Percentiles rank a stretch among this genome's conserved stretches.
Conservation (phyloP, 371 early-diverging fungal genomes). For the Entomophthora muscae region DNA sequence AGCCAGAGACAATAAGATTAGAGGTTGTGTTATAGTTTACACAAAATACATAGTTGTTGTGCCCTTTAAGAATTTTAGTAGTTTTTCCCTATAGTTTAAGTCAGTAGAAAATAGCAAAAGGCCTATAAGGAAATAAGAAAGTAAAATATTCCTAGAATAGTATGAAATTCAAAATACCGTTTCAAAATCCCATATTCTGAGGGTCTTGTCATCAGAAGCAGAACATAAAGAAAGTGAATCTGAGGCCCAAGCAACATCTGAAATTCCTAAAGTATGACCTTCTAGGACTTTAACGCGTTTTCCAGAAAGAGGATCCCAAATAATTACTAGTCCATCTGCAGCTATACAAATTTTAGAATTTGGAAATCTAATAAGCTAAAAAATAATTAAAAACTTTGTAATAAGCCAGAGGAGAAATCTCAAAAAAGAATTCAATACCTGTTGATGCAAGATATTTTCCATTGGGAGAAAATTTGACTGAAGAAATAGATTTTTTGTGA, state of each 20-base stretch:
- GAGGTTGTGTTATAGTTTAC: constrained; percentile 90
- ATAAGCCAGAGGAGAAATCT: neutral
- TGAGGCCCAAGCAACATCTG: constrained; percentile 89
- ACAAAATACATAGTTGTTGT: constrained; percentile 91
- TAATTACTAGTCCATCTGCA: constrained; percentile 79
- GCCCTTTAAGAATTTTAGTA: constrained; percentile 68
- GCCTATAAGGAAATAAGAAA: neutral
- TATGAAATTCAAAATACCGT: constrained; percentile 26
- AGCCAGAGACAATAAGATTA: constrained; percentile 88
- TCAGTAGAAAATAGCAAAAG: neutral
- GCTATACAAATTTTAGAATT: constrained; percentile 25
- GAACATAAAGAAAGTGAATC: constrained; percentile 78
- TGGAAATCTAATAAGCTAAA: constrained; percentile 1
- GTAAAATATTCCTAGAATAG: neutral
- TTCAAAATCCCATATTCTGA: constrained; percentile 74
- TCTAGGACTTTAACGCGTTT: constrained; percentile 66
- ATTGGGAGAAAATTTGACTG: constrained; percentile 94
- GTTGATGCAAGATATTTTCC: constrained; percentile 90
- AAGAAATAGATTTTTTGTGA: constrained; percentile 85
- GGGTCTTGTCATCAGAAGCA: constrained; percentile 87
- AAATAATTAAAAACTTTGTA: constrained; percentile 1
- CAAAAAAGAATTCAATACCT: constrained; percentile 22
- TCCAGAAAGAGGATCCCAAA: constrained; percentile 83
- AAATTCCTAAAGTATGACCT: constrained; percentile 89
- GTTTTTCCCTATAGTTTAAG: constrained; percentile 32